Conservation (phyloP, 2,329 filamentous ascomycete genomes). For the Xylaria sp. region DNA sequence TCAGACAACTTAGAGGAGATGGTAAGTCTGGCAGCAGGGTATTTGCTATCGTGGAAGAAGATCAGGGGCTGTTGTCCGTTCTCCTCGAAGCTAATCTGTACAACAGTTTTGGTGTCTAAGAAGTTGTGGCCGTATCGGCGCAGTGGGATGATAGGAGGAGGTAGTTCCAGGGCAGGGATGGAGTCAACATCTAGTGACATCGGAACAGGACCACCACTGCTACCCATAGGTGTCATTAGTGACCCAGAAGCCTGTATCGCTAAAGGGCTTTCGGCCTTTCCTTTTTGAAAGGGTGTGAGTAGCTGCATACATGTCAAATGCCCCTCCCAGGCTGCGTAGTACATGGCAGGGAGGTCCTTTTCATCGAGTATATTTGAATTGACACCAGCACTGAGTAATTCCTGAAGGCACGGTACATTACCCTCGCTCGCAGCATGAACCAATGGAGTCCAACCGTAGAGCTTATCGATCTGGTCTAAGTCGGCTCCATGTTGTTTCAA, state of each 20-base stretch:
- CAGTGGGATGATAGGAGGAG: constrained; percentile 94
- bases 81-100: constrained; percentile 90
- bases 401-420: constrained; percentile 87
- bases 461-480: constrained; percentile 90
- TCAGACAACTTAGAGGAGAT: constrained; percentile 97
- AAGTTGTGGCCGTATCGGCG: constrained; percentile 98
- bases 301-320: constrained; percentile 94
- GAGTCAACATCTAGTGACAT: constrained; percentile 84
- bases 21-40: constrained; percentile 92
- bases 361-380: constrained; percentile 87
- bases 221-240: constrained; percentile 57
- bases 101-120: constrained; percentile 95
- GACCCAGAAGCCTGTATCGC: constrained; percentile 55
- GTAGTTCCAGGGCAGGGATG: constrained; percentile 90
- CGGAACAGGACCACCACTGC: constrained; percentile 64
- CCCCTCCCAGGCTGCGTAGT: constrained; percentile 98
- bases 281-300: constrained; percentile 70
- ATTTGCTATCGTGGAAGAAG: constrained; percentile 98
- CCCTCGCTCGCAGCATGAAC: constrained; percentile 98
- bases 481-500: constrained; percentile 89
- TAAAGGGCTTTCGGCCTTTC: constrained; percentile 58
- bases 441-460: constrained; percentile 96
- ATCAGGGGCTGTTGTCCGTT: constrained; percentile 78
- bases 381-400: constrained; percentile 81
- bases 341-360: constrained; percentile 93